phyloP scores from a whole-genome alignment of 1,284 basidiomycete species.

The Heterobasidion annosum region DNA sequence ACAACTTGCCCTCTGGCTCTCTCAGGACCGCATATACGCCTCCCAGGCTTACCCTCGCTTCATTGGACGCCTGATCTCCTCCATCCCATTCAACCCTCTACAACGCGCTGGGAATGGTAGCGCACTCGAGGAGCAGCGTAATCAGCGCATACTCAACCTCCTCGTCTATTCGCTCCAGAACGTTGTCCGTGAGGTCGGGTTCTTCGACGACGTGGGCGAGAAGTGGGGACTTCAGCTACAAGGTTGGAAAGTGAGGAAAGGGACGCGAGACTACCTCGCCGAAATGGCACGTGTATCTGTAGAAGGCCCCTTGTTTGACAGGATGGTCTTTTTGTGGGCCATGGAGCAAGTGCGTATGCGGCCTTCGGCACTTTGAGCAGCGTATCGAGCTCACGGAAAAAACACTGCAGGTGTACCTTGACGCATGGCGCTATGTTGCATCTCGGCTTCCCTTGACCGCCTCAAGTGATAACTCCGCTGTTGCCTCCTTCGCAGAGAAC shows the following conservation, averaged over 20 bases:
- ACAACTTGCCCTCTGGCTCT: slow-evolving; percentile 49
- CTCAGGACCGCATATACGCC: slow-evolving; percentile 65
- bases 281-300: slow-evolving; percentile 52
- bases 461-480: slow-evolving; percentile 18
- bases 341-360: slow-evolving; percentile 53
- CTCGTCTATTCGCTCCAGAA: slow-evolving; percentile 46
- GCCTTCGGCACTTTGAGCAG: neutral
- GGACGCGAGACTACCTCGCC: slow-evolving; percentile 59
- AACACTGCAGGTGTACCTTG: slow-evolving; percentile 38
- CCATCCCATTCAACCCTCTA: slow-evolving; percentile 36
- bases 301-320: slow-evolving; percentile 45
- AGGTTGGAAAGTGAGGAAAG: slow-evolving; percentile 46
- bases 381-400: neutral
- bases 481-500: slow-evolving; percentile 46
- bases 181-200: slow-evolving; percentile 49
- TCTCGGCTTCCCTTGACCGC: slow-evolving; percentile 11
- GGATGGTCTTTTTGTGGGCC: slow-evolving; percentile 65
- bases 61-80: slow-evolving; percentile 44
- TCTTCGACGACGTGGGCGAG: slow-evolving; percentile 47
- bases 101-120: slow-evolving; percentile 18
- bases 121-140: slow-evolving; percentile 24
- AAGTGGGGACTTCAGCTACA: slow-evolving; percentile 35
- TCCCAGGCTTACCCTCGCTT: slow-evolving; percentile 56
- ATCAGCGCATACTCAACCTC: slow-evolving; percentile 36
- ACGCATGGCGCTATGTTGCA: slow-evolving; percentile 54